Conservation (phyloP, 164 flowering plant species). For the Stephania yunnanensis region DNA sequence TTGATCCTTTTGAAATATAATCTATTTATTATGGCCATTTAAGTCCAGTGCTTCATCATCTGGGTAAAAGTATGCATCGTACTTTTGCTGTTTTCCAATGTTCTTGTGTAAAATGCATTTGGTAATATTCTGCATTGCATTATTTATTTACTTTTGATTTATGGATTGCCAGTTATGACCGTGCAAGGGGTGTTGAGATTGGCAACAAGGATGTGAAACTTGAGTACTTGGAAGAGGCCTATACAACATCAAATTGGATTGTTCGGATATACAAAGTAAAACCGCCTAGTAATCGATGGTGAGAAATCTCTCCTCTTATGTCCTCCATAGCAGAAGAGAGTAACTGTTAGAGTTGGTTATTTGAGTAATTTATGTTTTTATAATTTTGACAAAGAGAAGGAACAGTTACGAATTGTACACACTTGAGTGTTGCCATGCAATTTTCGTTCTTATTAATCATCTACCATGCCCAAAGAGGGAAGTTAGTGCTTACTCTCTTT, state of each 20-base stretch:
- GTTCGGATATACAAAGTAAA: slow-evolving; percentile 95
- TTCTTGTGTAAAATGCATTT: background rate
- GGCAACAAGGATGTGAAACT: slow-evolving; percentile 95
- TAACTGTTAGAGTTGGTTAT: background rate
- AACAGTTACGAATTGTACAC: slow-evolving; percentile 15
- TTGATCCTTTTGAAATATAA: too few species aligned
- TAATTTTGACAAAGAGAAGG: background rate
- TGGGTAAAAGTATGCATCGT: too few species aligned
- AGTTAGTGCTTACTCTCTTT: background rate
- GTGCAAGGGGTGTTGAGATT: slow-evolving; percentile 96
- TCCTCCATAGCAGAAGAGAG: background rate
- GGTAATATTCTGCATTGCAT: background rate
- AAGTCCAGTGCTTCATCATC: background rate
- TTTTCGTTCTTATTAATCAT: background rate
- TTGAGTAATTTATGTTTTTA: background rate
- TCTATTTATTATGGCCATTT: background rate
- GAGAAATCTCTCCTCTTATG: slow-evolving; percentile 14
- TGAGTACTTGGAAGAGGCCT: slow-evolving; percentile 94
- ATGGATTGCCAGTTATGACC: slow-evolving; percentile 62
- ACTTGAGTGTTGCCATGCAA: slow-evolving; percentile 9
- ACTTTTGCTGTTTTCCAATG: background rate
- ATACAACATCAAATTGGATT: slow-evolving; percentile 95
- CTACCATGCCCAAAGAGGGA: background rate
- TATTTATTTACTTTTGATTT: background rate
- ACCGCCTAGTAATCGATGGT: slow-evolving; percentile 87